Evolutionary conservation across 2,329 filamentous ascomycete species (phyloP).

Genomic region (Aspergillus fumigatiaffinis): DNA sequence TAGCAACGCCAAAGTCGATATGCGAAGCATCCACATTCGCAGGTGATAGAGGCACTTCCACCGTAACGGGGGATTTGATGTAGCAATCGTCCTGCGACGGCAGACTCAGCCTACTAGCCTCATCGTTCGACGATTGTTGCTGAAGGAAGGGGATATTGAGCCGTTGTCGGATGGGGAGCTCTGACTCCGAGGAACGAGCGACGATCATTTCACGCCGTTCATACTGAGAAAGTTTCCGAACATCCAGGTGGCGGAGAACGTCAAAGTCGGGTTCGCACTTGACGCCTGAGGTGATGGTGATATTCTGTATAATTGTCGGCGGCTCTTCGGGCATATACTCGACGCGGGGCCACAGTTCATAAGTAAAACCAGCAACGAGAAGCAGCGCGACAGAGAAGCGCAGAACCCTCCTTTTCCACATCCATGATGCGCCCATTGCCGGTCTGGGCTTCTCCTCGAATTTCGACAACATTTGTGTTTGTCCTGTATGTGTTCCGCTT

Average conservation of each 20-base stretch:
- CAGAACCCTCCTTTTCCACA: conserved; percentile 30
- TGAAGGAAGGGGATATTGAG: conserved; percentile 26
- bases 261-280: conserved; percentile 26
- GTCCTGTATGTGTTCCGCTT: neutral
- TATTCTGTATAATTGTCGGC: conserved; percentile 20
- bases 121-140: conserved; percentile 1
- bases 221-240: conserved; percentile 26
- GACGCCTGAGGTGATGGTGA: conserved; percentile 27
- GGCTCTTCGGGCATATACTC: conserved; percentile 8
- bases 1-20: conserved; percentile 57
- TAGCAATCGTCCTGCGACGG: conserved; percentile 29
- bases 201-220: conserved; percentile 29
- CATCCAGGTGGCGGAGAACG: conserved; percentile 19
- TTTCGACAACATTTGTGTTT: conserved; percentile 22
- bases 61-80: conserved; percentile 44
- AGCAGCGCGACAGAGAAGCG: conserved; percentile 26
- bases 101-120: conserved; percentile 1
- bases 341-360: conserved; percentile 24
- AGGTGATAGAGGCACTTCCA: conserved; percentile 47
- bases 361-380: conserved; percentile 22
- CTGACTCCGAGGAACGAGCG: conserved; percentile 17
- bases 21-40: conserved; percentile 45
- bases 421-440: conserved; percentile 24
- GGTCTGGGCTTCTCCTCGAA: conserved; percentile 18
- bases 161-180: conserved; percentile 23